phyloP scores from a whole-genome alignment of 73 alveolate species.

The Paramecium biaurelia region DNA sequence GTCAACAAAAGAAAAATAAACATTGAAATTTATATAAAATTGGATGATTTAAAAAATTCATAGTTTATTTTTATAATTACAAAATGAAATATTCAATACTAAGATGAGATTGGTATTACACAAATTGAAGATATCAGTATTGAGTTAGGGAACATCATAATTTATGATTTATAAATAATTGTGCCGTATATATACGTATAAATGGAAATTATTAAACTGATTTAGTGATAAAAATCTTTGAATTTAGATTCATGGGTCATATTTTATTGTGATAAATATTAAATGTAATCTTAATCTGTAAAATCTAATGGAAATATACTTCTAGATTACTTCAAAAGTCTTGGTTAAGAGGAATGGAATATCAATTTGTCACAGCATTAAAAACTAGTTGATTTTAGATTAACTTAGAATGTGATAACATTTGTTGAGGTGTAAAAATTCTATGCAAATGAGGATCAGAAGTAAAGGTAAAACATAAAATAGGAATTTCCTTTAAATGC shows the following conservation, averaged over 20 bases:
- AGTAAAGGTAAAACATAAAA: neutral
- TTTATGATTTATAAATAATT: neutral
- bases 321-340: neutral
- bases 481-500: conserved; percentile 11
- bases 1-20: neutral
- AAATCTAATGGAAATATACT: neutral
- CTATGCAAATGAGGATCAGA: neutral
- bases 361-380: neutral
- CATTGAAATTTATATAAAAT: neutral
- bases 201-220: neutral
- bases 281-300: neutral
- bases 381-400: neutral
- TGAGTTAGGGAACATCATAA: neutral
- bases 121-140: neutral
- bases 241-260: neutral
- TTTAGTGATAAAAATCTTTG: neutral
- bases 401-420: neutral
- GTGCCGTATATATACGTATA: neutral
- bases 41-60: neutral
- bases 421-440: neutral
- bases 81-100: neutral
- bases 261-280: neutral
- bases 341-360: neutral
- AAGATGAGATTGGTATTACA: neutral
- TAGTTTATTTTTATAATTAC: neutral